Evolutionary conservation across 805 yeast species (phyloP).

Genomic region (Saturnispora quitensis): DNA sequence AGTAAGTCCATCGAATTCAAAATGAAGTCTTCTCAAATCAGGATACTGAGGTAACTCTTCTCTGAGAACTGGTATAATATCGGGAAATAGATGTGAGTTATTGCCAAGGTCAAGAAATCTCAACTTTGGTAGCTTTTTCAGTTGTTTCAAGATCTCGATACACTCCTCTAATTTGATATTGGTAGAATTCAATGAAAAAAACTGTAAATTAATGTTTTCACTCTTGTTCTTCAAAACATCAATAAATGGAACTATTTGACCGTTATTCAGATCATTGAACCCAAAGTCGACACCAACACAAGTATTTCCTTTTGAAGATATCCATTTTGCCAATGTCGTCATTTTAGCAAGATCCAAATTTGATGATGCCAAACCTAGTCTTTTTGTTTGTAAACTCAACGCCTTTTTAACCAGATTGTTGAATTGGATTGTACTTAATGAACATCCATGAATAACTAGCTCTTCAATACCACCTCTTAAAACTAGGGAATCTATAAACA

Average conservation of each 20-base stretch:
- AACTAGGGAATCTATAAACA: constrained; percentile 35
- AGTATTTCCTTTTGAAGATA: constrained; percentile 32
- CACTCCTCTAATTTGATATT: constrained; percentile 32
- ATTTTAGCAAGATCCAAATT: constrained; percentile 36
- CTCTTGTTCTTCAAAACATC: constrained; percentile 28
- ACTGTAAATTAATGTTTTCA: constrained; percentile 30
- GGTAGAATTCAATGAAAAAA: constrained; percentile 46
- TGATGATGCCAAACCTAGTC: constrained; percentile 48
- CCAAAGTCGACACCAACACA: constrained; percentile 51
- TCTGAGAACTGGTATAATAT: constrained; percentile 35
- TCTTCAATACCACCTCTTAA: constrained; percentile 47
- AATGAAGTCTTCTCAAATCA: constrained; percentile 41
- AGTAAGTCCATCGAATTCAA: constrained; percentile 43
- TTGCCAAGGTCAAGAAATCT: constrained; percentile 47
- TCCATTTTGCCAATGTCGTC: constrained; percentile 38
- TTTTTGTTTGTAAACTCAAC: constrained; percentile 33
- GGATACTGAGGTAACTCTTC: constrained; percentile 38
- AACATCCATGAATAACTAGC: constrained; percentile 49
- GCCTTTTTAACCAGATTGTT: constrained; percentile 34
- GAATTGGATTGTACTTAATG: constrained; percentile 35
- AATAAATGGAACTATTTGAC: constrained; percentile 39
- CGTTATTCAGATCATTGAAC: constrained; percentile 40
- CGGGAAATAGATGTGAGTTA: constrained; percentile 44
- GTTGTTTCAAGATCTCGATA: constrained; percentile 30
- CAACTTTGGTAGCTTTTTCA: constrained; percentile 32